Percentiles rank a stretch among this genome's conserved stretches.
Conservation (phyloP, 257 asterid species). For the Solanum raphanifolium region DNA sequence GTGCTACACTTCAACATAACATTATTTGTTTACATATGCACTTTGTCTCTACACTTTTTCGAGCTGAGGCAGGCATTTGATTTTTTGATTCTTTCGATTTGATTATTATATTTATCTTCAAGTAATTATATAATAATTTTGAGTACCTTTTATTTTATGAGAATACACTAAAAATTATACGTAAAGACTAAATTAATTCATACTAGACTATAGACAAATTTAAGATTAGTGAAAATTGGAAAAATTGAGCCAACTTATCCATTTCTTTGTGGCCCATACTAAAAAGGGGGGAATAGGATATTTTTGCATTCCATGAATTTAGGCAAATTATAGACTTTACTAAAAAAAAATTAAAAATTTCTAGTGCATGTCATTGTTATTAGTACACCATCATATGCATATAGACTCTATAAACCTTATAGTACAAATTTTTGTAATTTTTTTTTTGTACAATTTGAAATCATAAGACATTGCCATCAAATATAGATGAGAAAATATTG, state of each 20-base stretch:
- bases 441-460: not conserved
- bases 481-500: not conserved
- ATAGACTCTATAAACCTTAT: slow-evolving; percentile 4
- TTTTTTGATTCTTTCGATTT: not conserved
- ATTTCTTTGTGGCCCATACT: not conserved
- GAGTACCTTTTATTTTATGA: not conserved
- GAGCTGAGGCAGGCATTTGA: not conserved
- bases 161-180: not conserved
- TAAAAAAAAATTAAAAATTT: not conserved
- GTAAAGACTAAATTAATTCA: not conserved
- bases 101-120: not conserved
- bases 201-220: not conserved
- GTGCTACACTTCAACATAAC: slow-evolving; percentile 22
- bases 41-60: not conserved
- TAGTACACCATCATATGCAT: slow-evolving; percentile 10
- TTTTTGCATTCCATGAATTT: not conserved
- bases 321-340: not conserved
- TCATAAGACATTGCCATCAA: not conserved
- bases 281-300: not conserved
- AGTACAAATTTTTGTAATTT: not conserved
- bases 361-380: slow-evolving; percentile 3
- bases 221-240: not conserved
- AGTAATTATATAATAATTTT: not conserved
- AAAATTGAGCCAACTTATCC: not conserved
- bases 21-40: slow-evolving; percentile 22